Conservation (phyloP, 768 basidiomycete species). For the Lactifluus pinguis region DNA sequence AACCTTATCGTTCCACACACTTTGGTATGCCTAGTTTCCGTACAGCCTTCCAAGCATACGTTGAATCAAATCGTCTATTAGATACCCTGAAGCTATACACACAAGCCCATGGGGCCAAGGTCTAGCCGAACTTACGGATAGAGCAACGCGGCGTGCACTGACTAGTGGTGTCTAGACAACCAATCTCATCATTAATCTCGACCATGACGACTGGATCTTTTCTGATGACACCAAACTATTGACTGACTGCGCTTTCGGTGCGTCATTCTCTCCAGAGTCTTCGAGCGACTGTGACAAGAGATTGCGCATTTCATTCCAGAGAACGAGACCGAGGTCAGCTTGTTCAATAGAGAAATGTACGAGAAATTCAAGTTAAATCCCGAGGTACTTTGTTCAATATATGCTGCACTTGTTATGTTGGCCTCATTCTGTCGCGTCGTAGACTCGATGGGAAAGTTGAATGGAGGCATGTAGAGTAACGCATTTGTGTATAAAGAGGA, state of each 20-base stretch:
- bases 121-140: slow-evolving; percentile 23
- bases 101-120: slow-evolving; percentile 92
- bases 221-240: slow-evolving; percentile 56
- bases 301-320: slow-evolving; percentile 38
- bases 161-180: slow-evolving; percentile 54
- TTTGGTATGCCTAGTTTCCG: slow-evolving; percentile 44
- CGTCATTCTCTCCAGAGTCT: slow-evolving; percentile 22
- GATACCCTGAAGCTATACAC: slow-evolving; percentile 86
- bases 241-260: slow-evolving; percentile 70
- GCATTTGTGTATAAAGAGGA: slow-evolving; percentile 4
- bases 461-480: not conserved
- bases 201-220: slow-evolving; percentile 90
- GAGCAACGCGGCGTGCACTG: not conserved
- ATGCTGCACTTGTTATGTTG: not conserved
- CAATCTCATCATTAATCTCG: slow-evolving; percentile 96
- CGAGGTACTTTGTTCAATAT: slow-evolving; percentile 37
- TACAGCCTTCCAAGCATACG: not conserved
- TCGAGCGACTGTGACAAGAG: not conserved
- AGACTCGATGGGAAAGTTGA: slow-evolving; percentile 19
- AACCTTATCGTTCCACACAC: slow-evolving; percentile 66
- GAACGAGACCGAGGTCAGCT: slow-evolving; percentile 92
- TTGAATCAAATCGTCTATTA: not conserved
- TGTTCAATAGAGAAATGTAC: slow-evolving; percentile 75
- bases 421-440: not conserved
- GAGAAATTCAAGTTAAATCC: slow-evolving; percentile 78